Evolutionary conservation across 1,284 basidiomycete genomes (phyloP).

Genomic region (Ganoderma lingzhi): DNA sequence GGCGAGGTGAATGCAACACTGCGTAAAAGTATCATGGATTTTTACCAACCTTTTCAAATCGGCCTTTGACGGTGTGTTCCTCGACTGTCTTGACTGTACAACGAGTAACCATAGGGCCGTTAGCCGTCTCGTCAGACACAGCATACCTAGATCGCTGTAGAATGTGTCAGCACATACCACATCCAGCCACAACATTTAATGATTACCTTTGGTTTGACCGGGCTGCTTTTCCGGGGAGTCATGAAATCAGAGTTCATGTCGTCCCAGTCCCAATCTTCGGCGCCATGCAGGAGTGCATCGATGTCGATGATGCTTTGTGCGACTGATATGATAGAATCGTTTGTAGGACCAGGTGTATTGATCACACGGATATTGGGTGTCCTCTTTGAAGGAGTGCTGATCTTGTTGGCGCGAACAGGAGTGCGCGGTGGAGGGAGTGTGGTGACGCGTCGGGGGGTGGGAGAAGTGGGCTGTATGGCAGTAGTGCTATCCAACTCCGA

Average conservation of each 20-base stretch:
- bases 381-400: constrained; percentile 4
- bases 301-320: constrained; percentile 40
- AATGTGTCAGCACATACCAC: not conserved
- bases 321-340: not conserved
- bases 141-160: constrained; percentile 29
- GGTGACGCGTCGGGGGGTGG: constrained; percentile 23
- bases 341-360: not conserved
- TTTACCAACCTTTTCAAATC: constrained; percentile 29
- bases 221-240: constrained; percentile 42
- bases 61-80: constrained; percentile 17
- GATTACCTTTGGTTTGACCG: constrained; percentile 33
- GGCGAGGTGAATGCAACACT: not conserved
- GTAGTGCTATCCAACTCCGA: constrained; percentile 21
- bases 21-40: not conserved
- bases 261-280: constrained; percentile 60
- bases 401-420: constrained; percentile 18
- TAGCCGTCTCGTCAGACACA: constrained; percentile 38
- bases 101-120: constrained; percentile 50
- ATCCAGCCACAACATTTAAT: not conserved
- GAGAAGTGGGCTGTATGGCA: constrained; percentile 10
- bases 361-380: not conserved
- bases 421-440: constrained; percentile 21
- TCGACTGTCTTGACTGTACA: constrained; percentile 53
- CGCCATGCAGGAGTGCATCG: constrained; percentile 49
- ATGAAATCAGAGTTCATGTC: constrained; percentile 52